These are phyloP conservation scores for Serendipita sp. DNA, from an alignment of 768 basidiomycete genomes.

Conservation along the genomic window DNA sequence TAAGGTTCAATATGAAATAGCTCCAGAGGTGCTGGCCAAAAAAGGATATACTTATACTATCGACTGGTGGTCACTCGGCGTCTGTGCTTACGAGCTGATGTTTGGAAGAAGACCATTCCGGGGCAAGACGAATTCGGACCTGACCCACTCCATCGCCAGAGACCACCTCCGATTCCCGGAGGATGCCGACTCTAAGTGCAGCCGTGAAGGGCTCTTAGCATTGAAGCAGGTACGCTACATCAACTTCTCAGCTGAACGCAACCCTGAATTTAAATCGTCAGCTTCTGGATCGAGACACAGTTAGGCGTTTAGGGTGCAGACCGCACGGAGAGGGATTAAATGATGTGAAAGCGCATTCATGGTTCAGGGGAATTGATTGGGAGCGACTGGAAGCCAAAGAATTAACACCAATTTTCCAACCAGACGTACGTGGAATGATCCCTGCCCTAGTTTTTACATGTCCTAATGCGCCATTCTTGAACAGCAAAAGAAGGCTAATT, in stretches of 20 bases:
- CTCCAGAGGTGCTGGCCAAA: conserved; percentile 86
- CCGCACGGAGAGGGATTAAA: conserved; percentile 62
- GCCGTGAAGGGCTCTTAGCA: conserved; percentile 57
- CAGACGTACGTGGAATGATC: conserved; percentile 66
- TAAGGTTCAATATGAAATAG: conserved; percentile 13
- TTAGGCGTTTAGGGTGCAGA: conserved; percentile 68
- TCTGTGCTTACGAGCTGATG: conserved; percentile 81
- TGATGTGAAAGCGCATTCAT: conserved; percentile 64
- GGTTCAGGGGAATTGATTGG: conserved; percentile 80
- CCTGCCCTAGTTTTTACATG: neutral
- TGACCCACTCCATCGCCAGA: conserved; percentile 83
- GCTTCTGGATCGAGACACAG: conserved; percentile 77
- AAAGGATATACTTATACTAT: conserved; percentile 88
- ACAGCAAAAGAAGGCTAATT: conserved; percentile 97
- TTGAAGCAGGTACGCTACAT: conserved; percentile 49
- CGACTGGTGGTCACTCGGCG: conserved; percentile 95
- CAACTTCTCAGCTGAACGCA: neutral
- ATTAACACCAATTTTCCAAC: conserved; percentile 67
- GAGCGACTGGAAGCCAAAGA: conserved; percentile 45
- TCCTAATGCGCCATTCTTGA: neutral
- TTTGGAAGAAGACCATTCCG: conserved; percentile 87
- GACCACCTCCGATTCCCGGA: conserved; percentile 84
- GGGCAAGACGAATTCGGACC: conserved; percentile 80
- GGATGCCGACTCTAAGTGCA: conserved; percentile 66
- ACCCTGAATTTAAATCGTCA: conserved; percentile 19